These are phyloP conservation scores for Chlorella sorokiniana DNA, from an alignment of 139 green algal genomes.

Conservation along the genomic window DNA sequence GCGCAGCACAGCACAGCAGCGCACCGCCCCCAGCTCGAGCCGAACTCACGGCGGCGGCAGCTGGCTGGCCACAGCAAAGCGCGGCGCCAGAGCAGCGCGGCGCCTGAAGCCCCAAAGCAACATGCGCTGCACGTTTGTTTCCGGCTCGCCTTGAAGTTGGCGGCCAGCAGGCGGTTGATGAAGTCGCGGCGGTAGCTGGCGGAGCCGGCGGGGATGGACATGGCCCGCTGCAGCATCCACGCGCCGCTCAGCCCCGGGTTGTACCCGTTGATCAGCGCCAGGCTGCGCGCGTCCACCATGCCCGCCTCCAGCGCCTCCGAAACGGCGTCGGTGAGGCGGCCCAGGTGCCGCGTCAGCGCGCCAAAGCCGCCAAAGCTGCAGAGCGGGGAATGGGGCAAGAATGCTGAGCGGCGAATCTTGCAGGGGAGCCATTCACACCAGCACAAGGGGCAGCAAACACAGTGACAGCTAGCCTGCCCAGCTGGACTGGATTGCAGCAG, in stretches of 20 bases:
- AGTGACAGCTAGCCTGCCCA: neutral
- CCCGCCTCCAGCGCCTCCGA: conserved; percentile 58
- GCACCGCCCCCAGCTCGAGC: neutral
- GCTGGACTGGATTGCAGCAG: no score
- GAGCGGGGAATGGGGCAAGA: no score
- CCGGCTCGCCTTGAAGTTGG: conserved; percentile 78
- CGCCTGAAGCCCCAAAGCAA: no score
- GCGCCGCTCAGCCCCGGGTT: conserved; percentile 64
- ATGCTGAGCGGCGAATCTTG: no score
- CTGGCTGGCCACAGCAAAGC: no score
- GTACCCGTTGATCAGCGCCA: conserved; percentile 58
- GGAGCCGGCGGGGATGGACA: conserved; percentile 66
- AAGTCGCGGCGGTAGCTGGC: conserved; percentile 52
- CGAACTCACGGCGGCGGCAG: no score
- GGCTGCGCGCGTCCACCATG: conserved; percentile 38
- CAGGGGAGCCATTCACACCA: neutral
- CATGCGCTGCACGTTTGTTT: no score
- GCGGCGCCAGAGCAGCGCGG: no score
- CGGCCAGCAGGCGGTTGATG: conserved; percentile 79
- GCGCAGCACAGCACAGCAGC: neutral
- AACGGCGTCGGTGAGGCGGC: conserved; percentile 66
- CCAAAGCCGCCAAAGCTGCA: conserved; percentile 93
- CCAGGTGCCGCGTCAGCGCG: conserved; percentile 73
- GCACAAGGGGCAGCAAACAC: neutral
- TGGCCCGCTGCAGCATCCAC: conserved; percentile 91